These are phyloP conservation scores for Alternaria gaisen DNA, from an alignment of 2,329 filamentous ascomycete genomes.

Conservation along the genomic window DNA sequence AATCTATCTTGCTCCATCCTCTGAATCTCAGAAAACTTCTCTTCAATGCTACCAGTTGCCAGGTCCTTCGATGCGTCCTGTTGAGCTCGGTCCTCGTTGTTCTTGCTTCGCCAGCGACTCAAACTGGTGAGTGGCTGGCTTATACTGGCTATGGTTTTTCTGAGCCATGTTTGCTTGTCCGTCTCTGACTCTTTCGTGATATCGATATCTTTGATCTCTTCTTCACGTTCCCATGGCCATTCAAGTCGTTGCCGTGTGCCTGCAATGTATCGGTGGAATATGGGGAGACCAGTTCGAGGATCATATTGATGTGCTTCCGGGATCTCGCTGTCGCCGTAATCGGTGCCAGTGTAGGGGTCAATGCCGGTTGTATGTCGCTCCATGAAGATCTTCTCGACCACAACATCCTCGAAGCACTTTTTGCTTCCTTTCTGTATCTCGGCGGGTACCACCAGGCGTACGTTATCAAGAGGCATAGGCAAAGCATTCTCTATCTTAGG, in stretches of 20 bases:
- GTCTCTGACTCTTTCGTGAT: slow-evolving; percentile 12
- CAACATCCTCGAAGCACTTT: slow-evolving; percentile 63
- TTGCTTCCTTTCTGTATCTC: slow-evolving; percentile 64
- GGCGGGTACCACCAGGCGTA: slow-evolving; percentile 81
- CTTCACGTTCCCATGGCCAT: slow-evolving; percentile 44
- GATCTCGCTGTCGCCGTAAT: slow-evolving; percentile 37
- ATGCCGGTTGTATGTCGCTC: slow-evolving; percentile 44
- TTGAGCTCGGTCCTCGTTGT: slow-evolving; percentile 8
- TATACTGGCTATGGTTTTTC: slow-evolving; percentile 26
- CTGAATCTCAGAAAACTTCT: slow-evolving; percentile 22
- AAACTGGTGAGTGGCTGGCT: slow-evolving; percentile 31
- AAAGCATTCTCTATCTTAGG: slow-evolving; percentile 60
- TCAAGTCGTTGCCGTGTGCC: slow-evolving; percentile 43
- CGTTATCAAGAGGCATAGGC: slow-evolving; percentile 71
- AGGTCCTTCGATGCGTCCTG: slow-evolving; percentile 5
- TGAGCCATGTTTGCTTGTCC: slow-evolving; percentile 23
- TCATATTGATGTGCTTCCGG: slow-evolving; percentile 43
- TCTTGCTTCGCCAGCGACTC: slow-evolving; percentile 25
- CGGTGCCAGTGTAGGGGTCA: slow-evolving; percentile 41
- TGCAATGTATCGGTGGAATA: slow-evolving; percentile 49
- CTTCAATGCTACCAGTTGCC: slow-evolving; percentile 7
- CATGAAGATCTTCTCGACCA: slow-evolving; percentile 46
- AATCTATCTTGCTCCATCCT: slow-evolving; percentile 17
- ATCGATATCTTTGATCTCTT: slow-evolving; percentile 15
- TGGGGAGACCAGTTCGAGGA: slow-evolving; percentile 37